Conservation (phyloP, 805 yeast genomes). For the Ogataea parapolymorpha region DNA sequence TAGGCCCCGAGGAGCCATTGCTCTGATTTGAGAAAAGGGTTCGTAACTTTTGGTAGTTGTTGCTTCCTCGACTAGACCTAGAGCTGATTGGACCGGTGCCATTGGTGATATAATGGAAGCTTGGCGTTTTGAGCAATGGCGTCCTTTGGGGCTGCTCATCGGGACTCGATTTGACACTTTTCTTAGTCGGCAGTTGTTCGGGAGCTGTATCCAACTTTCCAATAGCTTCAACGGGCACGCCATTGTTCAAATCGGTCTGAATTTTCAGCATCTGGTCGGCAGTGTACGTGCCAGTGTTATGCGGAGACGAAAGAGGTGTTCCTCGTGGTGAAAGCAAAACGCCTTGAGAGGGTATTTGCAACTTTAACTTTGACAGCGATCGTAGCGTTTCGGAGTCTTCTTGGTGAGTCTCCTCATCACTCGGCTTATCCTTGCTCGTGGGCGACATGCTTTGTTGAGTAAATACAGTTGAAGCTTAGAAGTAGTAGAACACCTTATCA, state of each 20-base stretch:
- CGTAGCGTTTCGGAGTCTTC: slow-evolving; percentile 15
- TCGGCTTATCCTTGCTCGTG: slow-evolving; percentile 2
- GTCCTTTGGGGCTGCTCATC: slow-evolving; percentile 7
- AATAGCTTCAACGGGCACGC: slow-evolving; percentile 4
- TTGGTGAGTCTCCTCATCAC: background rate
- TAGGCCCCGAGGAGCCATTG: slow-evolving; percentile 1
- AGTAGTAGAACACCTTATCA: background rate
- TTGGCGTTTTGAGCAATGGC: slow-evolving; percentile 4
- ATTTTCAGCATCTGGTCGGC: slow-evolving; percentile 16
- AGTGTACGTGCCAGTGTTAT: slow-evolving; percentile 14
- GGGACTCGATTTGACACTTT: slow-evolving; percentile 2
- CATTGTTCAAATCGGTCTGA: slow-evolving; percentile 8
- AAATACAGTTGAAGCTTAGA: background rate
- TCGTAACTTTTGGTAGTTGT: slow-evolving; percentile 19
- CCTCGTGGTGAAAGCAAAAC: slow-evolving; percentile 32
- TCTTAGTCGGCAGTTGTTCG: slow-evolving; percentile 3
- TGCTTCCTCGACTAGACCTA: slow-evolving; percentile 16
- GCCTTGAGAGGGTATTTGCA: slow-evolving; percentile 21
- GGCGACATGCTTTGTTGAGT: slow-evolving; percentile 1
- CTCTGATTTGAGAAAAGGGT: slow-evolving; percentile 10
- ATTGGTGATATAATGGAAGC: slow-evolving; percentile 4
- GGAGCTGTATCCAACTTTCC: background rate
- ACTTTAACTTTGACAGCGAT: slow-evolving; percentile 19
- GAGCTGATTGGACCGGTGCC: slow-evolving; percentile 10
- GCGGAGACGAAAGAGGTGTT: slow-evolving; percentile 30